Evolutionary conservation across 768 basidiomycete genomes (phyloP).

Genomic region (Fomitopsis pulvina): DNA sequence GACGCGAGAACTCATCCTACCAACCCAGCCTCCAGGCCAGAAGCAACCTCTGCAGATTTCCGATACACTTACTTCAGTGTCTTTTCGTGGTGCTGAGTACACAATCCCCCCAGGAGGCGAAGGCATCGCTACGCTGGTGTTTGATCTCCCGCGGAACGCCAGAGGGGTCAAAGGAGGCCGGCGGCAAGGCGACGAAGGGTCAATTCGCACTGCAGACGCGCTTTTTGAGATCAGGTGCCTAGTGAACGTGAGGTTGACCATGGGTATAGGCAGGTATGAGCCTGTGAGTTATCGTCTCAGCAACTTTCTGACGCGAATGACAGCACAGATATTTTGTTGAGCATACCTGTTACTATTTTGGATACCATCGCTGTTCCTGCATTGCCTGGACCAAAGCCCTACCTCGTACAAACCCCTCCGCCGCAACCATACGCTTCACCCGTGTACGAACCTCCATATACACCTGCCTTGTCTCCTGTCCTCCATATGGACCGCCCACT

Average conservation of each 20-base stretch:
- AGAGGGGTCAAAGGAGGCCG: slow-evolving; percentile 59
- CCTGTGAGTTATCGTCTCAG: slow-evolving; percentile 16
- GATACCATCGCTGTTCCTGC: slow-evolving; percentile 59
- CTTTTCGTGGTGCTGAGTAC: slow-evolving; percentile 72
- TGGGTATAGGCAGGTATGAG: slow-evolving; percentile 79
- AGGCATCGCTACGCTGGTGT: slow-evolving; percentile 72
- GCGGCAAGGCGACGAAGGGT: slow-evolving; percentile 45
- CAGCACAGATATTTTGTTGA: slow-evolving; percentile 67
- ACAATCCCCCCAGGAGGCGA: slow-evolving; percentile 67
- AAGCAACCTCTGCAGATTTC: slow-evolving; percentile 52
- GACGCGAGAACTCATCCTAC: slow-evolving; percentile 53
- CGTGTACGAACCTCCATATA: slow-evolving; percentile 6
- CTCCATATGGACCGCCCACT: slow-evolving; percentile 20
- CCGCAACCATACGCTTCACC: slow-evolving; percentile 9
- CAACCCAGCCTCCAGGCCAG: slow-evolving; percentile 32
- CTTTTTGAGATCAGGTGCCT: slow-evolving; percentile 67
- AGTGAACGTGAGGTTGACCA: slow-evolving; percentile 56
- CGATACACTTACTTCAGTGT: slow-evolving; percentile 61
- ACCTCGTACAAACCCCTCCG: slow-evolving; percentile 16
- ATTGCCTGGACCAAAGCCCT: slow-evolving; percentile 19
- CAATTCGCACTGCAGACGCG: slow-evolving; percentile 29
- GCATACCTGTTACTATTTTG: slow-evolving; percentile 56
- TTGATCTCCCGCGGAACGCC: slow-evolving; percentile 67
- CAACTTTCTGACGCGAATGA: slow-evolving; percentile 1
- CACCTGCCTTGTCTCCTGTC: slow-evolving; percentile 8